Percentiles rank a stretch among this genome's conserved stretches.
Evolutionary conservation across 768 basidiomycete species (phyloP).

Genomic region (Kwoniella shandongensis): DNA sequence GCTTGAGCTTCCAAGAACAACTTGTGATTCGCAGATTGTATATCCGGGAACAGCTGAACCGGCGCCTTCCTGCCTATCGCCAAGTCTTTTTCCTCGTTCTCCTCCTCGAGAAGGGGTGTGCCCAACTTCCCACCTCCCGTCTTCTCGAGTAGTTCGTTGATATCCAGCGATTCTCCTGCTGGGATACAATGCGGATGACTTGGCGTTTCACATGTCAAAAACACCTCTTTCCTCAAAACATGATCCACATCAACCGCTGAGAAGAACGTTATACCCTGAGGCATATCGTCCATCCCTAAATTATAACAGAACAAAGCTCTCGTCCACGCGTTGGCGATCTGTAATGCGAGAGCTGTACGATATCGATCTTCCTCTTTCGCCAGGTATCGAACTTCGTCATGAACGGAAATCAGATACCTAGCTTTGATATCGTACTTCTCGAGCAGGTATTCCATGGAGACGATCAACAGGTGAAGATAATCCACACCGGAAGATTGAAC

Average conservation of each 20-base stretch:
- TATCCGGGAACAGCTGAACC: constrained; percentile 12
- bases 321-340: constrained; percentile 96
- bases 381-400: constrained; percentile 93
- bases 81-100: neutral
- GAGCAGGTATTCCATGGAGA: constrained; percentile 87
- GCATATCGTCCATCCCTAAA: constrained; percentile 93
- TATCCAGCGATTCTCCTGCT: constrained; percentile 82
- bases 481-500: constrained; percentile 98
- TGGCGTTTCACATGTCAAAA: constrained; percentile 93
- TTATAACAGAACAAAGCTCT: constrained; percentile 83
- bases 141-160: constrained; percentile 63
- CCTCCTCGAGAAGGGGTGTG: neutral
- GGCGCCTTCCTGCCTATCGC: constrained; percentile 3
- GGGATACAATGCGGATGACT: constrained; percentile 80
- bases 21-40: constrained; percentile 11
- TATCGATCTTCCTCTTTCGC: constrained; percentile 85
- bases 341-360: constrained; percentile 85
- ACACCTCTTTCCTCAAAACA: constrained; percentile 90
- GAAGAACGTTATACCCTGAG: constrained; percentile 94
- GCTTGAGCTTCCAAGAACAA: constrained; percentile 24
- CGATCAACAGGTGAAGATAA: constrained; percentile 93
- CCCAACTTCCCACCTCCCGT: constrained; percentile 61
- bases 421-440: constrained; percentile 78
- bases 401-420: constrained; percentile 92
- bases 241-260: constrained; percentile 91